Conservation (phyloP, 129 eudicot genomes). For the Mikania micrantha region DNA sequence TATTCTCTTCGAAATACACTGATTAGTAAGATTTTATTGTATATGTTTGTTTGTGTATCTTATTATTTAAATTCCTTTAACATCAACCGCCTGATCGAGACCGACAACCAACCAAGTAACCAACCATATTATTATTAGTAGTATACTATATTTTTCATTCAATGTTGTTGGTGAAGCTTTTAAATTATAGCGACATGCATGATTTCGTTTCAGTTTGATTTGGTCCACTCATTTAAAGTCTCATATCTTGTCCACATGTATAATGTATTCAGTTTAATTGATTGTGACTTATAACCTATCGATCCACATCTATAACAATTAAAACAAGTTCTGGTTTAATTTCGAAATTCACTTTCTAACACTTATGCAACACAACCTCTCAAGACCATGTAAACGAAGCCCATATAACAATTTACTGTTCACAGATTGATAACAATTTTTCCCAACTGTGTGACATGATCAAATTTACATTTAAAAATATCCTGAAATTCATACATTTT, state of each 20-base stretch:
- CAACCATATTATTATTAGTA: not conserved
- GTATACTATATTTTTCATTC: not conserved
- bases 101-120: constrained; percentile 9
- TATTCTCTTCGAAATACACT: too few species aligned
- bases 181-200: constrained; percentile 1
- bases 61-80: not conserved
- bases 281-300: not conserved
- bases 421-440: too few species aligned
- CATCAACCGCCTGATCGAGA: constrained; percentile 1
- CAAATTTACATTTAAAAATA: too few species aligned
- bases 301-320: not conserved
- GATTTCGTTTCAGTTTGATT: not conserved
- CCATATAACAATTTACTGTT: too few species aligned
- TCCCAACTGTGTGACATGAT: too few species aligned
- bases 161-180: constrained; percentile 21
- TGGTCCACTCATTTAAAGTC: constrained; percentile 17
- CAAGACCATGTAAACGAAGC: too few species aligned
- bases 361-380: too few species aligned
- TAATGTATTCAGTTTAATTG: not conserved
- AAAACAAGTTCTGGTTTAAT: too few species aligned
- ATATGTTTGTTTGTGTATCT: not conserved
- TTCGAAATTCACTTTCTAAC: too few species aligned
- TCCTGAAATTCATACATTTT: too few species aligned
- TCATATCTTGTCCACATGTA: not conserved
- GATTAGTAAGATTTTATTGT: too few species aligned